Evolutionary conservation across 176 grass and related monocot genomes (phyloP).

Genomic region (Carex kokanica): DNA sequence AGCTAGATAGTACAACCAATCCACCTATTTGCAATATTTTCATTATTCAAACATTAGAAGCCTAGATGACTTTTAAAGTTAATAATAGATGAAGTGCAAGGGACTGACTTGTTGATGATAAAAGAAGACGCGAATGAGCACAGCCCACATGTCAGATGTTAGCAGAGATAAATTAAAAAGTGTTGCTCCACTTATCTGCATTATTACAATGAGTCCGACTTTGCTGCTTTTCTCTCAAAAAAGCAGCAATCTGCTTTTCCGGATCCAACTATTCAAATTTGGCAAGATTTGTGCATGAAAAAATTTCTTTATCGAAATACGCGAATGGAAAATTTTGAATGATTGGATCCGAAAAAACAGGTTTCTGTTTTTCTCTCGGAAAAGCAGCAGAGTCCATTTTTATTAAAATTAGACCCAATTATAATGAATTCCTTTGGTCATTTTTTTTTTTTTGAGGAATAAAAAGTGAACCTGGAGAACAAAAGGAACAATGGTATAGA

Average conservation of each 20-base stretch:
- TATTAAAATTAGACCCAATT: neutral
- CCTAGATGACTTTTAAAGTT: neutral
- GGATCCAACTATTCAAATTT: no score
- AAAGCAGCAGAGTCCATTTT: no score
- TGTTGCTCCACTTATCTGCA: slow-evolving; percentile 52
- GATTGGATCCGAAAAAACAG: no score
- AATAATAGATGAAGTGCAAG: neutral
- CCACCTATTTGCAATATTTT: slow-evolving; percentile 20
- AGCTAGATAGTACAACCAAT: slow-evolving; percentile 40
- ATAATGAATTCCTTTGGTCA: neutral
- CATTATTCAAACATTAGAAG: neutral
- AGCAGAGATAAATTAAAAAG: slow-evolving; percentile 45
- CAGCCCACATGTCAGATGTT: slow-evolving; percentile 48
- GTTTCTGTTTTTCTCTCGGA: no score
- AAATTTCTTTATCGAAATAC: no score
- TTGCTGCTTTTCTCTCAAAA: no score
- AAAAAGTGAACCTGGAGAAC: slow-evolving; percentile 29
- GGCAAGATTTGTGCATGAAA: no score
- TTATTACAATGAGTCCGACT: no score
- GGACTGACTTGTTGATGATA: slow-evolving; percentile 39
- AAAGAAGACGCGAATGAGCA: slow-evolving; percentile 40
- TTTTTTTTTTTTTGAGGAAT: neutral
- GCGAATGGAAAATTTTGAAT: no score
- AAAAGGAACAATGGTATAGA: slow-evolving; percentile 36
- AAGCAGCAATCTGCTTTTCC: no score